A percentile compares a stretch with the other conserved stretches of the same genome.
These are phyloP conservation scores for Fusarium falciforme DNA, from an alignment of 2,329 filamentous ascomycete species.

Conservation along the genomic window DNA sequence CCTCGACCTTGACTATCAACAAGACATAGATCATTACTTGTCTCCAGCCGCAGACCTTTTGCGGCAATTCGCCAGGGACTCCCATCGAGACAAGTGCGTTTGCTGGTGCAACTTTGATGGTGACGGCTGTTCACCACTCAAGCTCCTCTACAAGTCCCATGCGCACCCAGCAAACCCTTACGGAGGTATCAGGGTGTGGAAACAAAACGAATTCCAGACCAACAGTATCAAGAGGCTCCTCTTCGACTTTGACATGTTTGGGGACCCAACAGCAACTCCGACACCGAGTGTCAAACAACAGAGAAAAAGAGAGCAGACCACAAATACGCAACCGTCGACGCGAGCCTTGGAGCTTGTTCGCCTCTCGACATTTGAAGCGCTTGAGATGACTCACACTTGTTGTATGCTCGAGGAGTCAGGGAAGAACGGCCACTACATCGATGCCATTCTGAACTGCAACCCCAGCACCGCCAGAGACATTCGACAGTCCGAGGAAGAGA, in stretches of 20 bases:
- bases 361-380: neutral
- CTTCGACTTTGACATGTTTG: neutral
- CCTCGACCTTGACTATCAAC: neutral
- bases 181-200: accelerated
- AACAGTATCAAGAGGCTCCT: neutral
- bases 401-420: neutral
- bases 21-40: neutral
- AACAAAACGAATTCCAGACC: accelerated
- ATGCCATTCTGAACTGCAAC: neutral
- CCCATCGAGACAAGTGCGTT: neutral
- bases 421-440: accelerated
- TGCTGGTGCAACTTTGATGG: neutral
- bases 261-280: neutral
- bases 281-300: neutral
- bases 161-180: accelerated
- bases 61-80: neutral
- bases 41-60: neutral
- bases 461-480: neutral
- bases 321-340: neutral
- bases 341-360: neutral
- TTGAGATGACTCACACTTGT: neutral
- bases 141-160: neutral
- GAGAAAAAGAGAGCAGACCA: accelerated
- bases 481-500: neutral
- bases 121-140: neutral